These are phyloP conservation scores for Opeltia flavorubescens DNA, from an alignment of 495 filamentous ascomycete genomes.

Conservation along the genomic window DNA sequence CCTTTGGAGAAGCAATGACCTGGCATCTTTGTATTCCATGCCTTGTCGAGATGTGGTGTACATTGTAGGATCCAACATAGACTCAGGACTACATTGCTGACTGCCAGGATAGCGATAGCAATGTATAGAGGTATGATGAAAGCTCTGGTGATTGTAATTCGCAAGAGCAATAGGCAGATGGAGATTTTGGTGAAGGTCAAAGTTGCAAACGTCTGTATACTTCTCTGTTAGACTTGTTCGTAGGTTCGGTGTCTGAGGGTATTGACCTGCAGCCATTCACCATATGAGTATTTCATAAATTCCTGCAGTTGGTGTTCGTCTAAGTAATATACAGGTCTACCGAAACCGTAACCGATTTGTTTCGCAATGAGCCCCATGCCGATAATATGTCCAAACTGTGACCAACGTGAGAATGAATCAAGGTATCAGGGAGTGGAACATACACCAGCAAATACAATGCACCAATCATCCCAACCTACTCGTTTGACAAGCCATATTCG, in stretches of 20 bases:
- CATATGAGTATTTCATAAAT: conserved; percentile 8
- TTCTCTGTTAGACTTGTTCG: too few relatives aligned
- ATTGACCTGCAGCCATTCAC: conserved; percentile 10
- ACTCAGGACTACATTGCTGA: conserved; percentile 3
- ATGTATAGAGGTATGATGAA: conserved; percentile 6
- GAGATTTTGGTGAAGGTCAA: conserved; percentile 13
- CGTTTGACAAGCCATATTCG: conserved; percentile 6
- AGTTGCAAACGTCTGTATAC: conserved; percentile 11
- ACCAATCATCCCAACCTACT: conserved; percentile 10
- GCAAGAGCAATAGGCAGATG: conserved; percentile 11
- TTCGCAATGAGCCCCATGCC: conserved; percentile 2
- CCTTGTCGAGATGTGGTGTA: conserved; percentile 4
- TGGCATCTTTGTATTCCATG: conserved; percentile 6
- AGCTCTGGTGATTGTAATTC: conserved; percentile 4
- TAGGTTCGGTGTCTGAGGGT: too few relatives aligned
- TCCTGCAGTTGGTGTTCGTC: conserved; percentile 3
- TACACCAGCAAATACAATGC: conserved; percentile 4
- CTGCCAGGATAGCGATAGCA: not conserved
- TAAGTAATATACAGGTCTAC: conserved; percentile 6
- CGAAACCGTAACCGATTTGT: conserved; percentile 8
- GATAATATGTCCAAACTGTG: conserved; percentile 1
- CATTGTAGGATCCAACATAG: conserved; percentile 11
- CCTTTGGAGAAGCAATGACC: conserved; percentile 7
- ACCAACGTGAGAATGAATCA: too few relatives aligned
- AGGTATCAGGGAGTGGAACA: too few relatives aligned